Percentiles rank a stretch among this genome's conserved stretches.
Evolutionary conservation across 2,329 filamentous ascomycete species (phyloP).

Genomic region (Keithomyces neogunnii): DNA sequence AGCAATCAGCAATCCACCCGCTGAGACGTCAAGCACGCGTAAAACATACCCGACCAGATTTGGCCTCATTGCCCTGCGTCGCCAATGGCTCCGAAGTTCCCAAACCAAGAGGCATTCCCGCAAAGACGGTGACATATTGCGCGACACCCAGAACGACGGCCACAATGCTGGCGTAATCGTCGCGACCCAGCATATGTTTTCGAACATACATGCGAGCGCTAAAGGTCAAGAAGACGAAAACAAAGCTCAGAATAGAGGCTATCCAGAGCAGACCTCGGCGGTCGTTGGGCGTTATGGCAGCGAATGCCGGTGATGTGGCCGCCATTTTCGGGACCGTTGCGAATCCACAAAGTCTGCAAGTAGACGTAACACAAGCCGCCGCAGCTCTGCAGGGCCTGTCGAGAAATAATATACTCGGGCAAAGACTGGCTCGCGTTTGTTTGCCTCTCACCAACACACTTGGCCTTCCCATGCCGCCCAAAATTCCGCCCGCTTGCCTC

Average conservation of each 20-base stretch:
- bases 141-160: background rate
- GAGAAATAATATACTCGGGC: no score
- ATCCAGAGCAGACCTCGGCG: background rate
- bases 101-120: background rate
- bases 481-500: no score
- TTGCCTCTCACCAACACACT: no score
- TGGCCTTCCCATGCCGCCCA: no score
- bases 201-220: background rate
- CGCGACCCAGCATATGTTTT: background rate
- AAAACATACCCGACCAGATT: background rate
- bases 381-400: no score
- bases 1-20: background rate
- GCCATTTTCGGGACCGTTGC: no score
- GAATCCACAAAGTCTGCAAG: no score
- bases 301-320: no score
- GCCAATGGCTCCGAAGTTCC: background rate
- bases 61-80: background rate
- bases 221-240: background rate
- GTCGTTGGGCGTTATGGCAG: background rate
- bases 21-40: background rate
- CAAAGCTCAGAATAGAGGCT: background rate
- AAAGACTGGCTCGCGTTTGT: no score
- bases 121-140: background rate
- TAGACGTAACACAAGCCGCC: no score
- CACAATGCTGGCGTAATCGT: background rate